phyloP scores from a whole-genome alignment of 257 asterid genomes.

The Solanum pimpinellifolium region DNA sequence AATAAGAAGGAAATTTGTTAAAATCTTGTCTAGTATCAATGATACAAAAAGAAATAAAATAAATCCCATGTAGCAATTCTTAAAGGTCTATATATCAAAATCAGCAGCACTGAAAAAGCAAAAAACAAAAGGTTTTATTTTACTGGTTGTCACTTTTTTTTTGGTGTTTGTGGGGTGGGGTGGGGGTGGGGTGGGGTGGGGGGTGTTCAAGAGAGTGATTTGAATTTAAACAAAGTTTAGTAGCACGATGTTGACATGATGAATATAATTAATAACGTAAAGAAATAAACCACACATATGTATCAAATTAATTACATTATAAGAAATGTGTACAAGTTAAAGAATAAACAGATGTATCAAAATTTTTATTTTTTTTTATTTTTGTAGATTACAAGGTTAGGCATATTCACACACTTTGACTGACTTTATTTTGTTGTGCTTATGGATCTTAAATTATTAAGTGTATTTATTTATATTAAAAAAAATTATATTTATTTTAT shows the following conservation, averaged over 20 bases:
- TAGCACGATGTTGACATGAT: not conserved
- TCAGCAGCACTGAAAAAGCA: not conserved
- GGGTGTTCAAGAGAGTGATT: not conserved
- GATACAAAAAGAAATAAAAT: not conserved
- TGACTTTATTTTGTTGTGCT: not conserved
- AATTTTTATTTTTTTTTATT: rapidly evolving
- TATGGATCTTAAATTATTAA: not conserved
- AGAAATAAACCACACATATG: not conserved
- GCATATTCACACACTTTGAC: not conserved
- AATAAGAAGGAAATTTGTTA: not conserved
- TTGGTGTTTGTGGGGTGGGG: too few relatives aligned
- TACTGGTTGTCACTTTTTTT: not conserved
- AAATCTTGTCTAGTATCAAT: not conserved
- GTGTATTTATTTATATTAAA: not conserved
- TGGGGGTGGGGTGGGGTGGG: not conserved
- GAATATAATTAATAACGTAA: not conserved
- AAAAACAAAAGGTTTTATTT: not conserved
- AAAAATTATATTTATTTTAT: not conserved
- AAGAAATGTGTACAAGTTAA: not conserved
- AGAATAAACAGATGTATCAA: not conserved
- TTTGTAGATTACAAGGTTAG: not conserved
- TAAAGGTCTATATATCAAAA: not conserved
- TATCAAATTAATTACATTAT: not conserved
- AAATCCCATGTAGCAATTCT: not conserved
- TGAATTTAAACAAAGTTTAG: not conserved